Evolutionary conservation across 2,329 filamentous ascomycete species (phyloP).

Genomic region (Furcasterigmium furcatum): DNA sequence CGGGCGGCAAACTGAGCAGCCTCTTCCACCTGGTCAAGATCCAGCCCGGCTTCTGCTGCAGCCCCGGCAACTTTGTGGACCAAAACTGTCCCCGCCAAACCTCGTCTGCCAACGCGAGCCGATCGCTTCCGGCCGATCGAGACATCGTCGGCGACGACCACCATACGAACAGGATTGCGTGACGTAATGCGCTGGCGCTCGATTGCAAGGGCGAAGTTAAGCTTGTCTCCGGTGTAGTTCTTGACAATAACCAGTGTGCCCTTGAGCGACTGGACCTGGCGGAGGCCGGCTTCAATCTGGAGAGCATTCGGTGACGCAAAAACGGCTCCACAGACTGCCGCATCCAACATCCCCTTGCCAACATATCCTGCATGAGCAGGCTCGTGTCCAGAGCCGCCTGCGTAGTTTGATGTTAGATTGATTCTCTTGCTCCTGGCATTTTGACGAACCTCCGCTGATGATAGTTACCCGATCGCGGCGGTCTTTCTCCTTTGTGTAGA

Average conservation of each 20-base stretch:
- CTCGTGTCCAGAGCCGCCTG: constrained; percentile 60
- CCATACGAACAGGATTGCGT: too few species aligned
- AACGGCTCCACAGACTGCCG: constrained; percentile 62
- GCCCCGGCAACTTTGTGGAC: constrained; percentile 65
- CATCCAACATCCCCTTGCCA: constrained; percentile 58
- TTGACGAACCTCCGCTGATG: too few species aligned
- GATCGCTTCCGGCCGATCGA: constrained; percentile 58
- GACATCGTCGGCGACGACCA: constrained; percentile 59
- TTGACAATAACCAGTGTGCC: constrained; percentile 64
- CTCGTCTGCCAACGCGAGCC: constrained; percentile 64
- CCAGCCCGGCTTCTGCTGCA: constrained; percentile 34
- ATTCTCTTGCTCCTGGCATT: too few species aligned
- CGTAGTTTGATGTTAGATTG: too few species aligned
- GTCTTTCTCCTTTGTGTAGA: neutral
- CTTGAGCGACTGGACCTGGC: constrained; percentile 50
- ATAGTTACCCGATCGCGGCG: too few species aligned
- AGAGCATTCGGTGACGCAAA: constrained; percentile 63
- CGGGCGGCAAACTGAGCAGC: too few species aligned
- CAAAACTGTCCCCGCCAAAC: constrained; percentile 63
- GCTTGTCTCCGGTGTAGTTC: constrained; percentile 61
- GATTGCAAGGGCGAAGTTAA: constrained; percentile 45
- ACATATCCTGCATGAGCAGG: constrained; percentile 63
- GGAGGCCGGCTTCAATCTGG: constrained; percentile 57
- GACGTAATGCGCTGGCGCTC: too few species aligned
- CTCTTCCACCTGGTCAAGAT: constrained; percentile 43